Conservation (phyloP, 2,329 filamentous ascomycete species). For the Triangularia setosa region DNA sequence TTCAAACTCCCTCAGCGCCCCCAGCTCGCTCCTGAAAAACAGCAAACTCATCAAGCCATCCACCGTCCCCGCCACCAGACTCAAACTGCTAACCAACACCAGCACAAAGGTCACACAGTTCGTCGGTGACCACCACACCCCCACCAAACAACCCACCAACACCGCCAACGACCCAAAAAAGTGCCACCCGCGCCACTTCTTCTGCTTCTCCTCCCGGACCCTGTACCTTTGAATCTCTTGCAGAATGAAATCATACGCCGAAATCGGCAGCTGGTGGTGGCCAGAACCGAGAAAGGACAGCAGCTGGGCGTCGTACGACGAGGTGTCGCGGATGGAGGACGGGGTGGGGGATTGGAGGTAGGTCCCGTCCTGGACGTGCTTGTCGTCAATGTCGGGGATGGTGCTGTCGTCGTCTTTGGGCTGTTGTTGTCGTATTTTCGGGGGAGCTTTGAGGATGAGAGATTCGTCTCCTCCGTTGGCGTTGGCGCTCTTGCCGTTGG, state of each 20-base stretch:
- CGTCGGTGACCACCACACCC: conserved; percentile 77
- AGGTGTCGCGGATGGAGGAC: conserved; percentile 11
- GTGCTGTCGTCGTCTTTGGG: conserved; percentile 18
- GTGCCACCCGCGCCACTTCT: conserved; percentile 66
- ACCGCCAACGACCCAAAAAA: conserved; percentile 66
- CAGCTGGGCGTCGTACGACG: conserved; percentile 20
- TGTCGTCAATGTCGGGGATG: conserved; percentile 27
- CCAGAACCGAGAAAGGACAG: conserved; percentile 24
- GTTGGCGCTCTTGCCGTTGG: background rate
- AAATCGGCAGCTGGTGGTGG: conserved; percentile 17
- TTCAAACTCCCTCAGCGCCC: conserved; percentile 83
- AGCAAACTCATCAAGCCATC: conserved; percentile 83
- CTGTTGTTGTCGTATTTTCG: background rate
- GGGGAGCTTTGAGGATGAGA: background rate
- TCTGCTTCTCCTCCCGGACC: conserved; percentile 67
- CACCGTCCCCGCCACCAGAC: conserved; percentile 69
- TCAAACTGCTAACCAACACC: conserved; percentile 73
- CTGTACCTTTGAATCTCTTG: conserved; percentile 65
- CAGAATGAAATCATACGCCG: conserved; percentile 63
- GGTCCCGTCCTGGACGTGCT: conserved; percentile 33
- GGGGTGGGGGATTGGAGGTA: conserved; percentile 39
- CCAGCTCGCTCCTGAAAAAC: conserved; percentile 80
- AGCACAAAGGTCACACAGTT: conserved; percentile 78
- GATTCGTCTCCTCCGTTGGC: background rate
- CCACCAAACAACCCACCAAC: conserved; percentile 71